A percentile compares a stretch with the other conserved stretches of the same genome.
Evolutionary conservation across 192 early-diverging fungal genomes (phyloP).

Genomic region (Backusella luteola): DNA sequence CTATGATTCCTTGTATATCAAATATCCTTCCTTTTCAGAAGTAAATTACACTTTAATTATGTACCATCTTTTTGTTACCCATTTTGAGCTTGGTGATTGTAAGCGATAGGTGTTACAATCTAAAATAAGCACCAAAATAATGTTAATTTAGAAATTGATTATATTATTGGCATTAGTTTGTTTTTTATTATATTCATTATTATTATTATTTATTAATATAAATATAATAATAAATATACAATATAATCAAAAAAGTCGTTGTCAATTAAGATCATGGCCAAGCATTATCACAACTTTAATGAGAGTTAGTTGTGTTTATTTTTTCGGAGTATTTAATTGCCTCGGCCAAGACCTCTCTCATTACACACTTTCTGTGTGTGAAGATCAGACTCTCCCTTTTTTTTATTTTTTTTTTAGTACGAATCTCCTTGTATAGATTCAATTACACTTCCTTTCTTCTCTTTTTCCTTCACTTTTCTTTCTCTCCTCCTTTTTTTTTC

Average conservation of each 20-base stretch:
- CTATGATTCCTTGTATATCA: neutral
- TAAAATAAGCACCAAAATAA: neutral
- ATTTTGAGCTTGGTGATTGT: neutral
- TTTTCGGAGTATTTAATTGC: conserved; percentile 6
- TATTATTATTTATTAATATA: neutral
- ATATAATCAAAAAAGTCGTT: neutral
- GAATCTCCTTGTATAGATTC: neutral
- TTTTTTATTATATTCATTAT: neutral
- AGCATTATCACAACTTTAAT: neutral
- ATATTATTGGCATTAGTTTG: neutral
- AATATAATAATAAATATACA: neutral
- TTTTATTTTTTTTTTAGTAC: neutral
- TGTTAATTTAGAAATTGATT: neutral
- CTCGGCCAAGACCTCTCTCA: neutral
- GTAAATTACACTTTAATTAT: conserved; percentile 3
- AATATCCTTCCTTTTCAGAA: neutral
- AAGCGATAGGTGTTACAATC: neutral
- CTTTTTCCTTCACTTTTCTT: neutral
- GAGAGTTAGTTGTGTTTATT: neutral
- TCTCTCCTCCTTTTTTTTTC: neutral
- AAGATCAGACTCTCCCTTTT: neutral
- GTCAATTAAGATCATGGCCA: neutral
- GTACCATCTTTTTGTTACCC: neutral
- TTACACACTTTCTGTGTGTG: neutral
- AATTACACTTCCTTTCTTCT: conserved; percentile 6